Percentiles rank a stretch among this genome's conserved stretches.
Conservation (phyloP, 371 early-diverging fungal genomes). For the Mortierella sp. region DNA sequence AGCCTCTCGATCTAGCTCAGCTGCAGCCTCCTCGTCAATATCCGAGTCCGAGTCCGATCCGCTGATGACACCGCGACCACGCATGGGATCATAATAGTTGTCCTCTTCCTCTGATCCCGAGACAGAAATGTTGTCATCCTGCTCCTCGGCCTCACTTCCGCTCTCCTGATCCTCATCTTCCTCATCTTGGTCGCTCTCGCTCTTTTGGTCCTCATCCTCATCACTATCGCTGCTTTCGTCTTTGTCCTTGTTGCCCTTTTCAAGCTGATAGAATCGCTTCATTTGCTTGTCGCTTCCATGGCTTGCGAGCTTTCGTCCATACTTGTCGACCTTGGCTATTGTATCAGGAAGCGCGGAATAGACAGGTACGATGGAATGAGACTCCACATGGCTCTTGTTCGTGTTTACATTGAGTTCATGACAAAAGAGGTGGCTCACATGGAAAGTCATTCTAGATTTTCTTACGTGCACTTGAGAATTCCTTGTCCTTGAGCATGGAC, state of each 20-base stretch:
- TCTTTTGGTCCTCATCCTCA: constrained; percentile 54
- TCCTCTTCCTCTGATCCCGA: constrained; percentile 34
- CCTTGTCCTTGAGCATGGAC: constrained; percentile 80
- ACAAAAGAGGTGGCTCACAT: background rate
- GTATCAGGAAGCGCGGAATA: too few relatives aligned
- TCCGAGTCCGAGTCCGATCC: constrained; percentile 66
- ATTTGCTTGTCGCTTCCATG: constrained; percentile 64
- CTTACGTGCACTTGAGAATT: constrained; percentile 77
- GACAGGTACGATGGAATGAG: background rate
- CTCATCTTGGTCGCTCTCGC: constrained; percentile 26
- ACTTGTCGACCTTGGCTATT: constrained; percentile 86
- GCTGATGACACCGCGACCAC: constrained; percentile 82
- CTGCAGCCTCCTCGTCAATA: constrained; percentile 59
- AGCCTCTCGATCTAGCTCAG: constrained; percentile 56
- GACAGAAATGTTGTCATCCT: constrained; percentile 2
- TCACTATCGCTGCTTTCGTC: constrained; percentile 52
- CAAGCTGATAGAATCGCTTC: constrained; percentile 68
- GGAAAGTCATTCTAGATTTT: constrained; percentile 5
- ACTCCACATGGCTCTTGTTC: background rate
- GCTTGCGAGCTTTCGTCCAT: constrained; percentile 77
- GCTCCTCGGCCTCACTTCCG: constrained; percentile 9
- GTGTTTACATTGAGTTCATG: background rate
- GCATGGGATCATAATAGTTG: constrained; percentile 78
- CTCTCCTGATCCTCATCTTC: constrained; percentile 56
- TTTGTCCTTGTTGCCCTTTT: constrained; percentile 40